phyloP scores from a whole-genome alignment of 768 basidiomycete genomes.

The Galerina sulciceps region DNA sequence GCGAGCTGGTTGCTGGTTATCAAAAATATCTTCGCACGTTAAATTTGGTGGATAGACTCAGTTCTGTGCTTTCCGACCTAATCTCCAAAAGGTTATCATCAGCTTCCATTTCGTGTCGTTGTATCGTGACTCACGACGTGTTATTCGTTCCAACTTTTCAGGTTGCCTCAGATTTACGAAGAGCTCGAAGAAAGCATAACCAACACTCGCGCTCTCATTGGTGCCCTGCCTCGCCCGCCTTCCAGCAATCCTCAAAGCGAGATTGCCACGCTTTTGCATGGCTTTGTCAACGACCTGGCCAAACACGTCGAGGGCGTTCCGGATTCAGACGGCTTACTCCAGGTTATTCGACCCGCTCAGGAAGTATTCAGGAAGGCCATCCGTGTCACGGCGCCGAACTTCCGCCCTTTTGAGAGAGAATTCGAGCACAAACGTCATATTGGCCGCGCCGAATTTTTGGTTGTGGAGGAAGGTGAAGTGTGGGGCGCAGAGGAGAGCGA shows the following conservation, averaged over 20 bases:
- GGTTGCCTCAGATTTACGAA: conserved; percentile 64
- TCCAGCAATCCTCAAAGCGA: conserved; percentile 62
- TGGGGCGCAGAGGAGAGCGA: conserved; percentile 18
- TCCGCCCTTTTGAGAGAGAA: conserved; percentile 48
- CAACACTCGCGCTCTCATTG: conserved; percentile 36
- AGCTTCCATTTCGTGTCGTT: conserved; percentile 13
- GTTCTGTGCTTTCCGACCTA: conserved; percentile 62
- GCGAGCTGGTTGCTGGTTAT: conserved; percentile 50
- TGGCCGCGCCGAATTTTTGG: conserved; percentile 21
- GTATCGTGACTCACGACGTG: background rate
- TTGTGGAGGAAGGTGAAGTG: conserved; percentile 25
- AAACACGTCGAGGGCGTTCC: conserved; percentile 57
- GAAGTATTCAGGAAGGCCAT: conserved; percentile 52
- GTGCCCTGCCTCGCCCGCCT: conserved; percentile 50
- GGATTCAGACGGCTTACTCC: conserved; percentile 54
- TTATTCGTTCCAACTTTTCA: conserved; percentile 28
- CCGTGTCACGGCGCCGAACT: conserved; percentile 57
- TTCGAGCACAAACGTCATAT: conserved; percentile 15
- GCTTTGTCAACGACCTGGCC: conserved; percentile 50
- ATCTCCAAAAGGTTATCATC: conserved; percentile 57
- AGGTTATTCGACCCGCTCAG: conserved; percentile 55
- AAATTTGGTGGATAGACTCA: conserved; percentile 61
- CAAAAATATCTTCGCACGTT: conserved; percentile 58
- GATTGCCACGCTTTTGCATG: conserved; percentile 49
- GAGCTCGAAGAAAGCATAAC: conserved; percentile 55